These are phyloP conservation scores for Aspergillus tubingensis DNA, from an alignment of 2,329 filamentous ascomycete genomes.

Conservation along the genomic window DNA sequence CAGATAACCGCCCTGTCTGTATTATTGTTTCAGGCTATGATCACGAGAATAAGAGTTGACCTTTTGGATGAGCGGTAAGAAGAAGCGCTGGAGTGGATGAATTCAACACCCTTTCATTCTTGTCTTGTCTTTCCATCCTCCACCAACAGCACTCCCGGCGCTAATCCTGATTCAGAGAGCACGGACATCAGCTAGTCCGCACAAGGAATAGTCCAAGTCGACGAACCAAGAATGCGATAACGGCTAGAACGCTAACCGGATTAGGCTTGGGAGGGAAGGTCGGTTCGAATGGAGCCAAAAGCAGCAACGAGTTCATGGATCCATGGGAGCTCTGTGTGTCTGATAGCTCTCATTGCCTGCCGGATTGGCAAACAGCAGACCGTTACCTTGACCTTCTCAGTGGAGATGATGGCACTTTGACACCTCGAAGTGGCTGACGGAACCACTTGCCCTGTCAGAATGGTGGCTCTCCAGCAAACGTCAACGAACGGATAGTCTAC, in stretches of 20 bases:
- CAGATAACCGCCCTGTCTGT: no score
- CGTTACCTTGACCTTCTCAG: background rate
- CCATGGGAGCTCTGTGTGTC: background rate
- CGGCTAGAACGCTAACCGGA: background rate
- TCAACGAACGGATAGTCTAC: background rate
- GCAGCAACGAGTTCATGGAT: background rate
- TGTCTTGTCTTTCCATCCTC: background rate
- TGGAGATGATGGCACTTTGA: background rate
- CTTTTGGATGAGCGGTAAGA: no score
- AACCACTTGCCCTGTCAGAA: background rate
- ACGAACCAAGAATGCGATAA: constrained; percentile 4
- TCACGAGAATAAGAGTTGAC: no score
- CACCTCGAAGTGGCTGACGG: background rate
- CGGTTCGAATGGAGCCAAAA: background rate
- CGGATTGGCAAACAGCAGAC: background rate
- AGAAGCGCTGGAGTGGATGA: background rate
- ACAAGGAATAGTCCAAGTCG: background rate
- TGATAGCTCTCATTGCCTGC: background rate
- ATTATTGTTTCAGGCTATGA: no score
- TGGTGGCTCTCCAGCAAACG: background rate
- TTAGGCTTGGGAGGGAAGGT: background rate
- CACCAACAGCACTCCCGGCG: background rate
- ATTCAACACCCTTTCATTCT: background rate
- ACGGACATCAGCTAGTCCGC: background rate
- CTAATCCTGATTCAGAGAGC: background rate